phyloP scores from a whole-genome alignment of 345 rosid species.

The sweet orange (Citrus sinensis) region DNA sequence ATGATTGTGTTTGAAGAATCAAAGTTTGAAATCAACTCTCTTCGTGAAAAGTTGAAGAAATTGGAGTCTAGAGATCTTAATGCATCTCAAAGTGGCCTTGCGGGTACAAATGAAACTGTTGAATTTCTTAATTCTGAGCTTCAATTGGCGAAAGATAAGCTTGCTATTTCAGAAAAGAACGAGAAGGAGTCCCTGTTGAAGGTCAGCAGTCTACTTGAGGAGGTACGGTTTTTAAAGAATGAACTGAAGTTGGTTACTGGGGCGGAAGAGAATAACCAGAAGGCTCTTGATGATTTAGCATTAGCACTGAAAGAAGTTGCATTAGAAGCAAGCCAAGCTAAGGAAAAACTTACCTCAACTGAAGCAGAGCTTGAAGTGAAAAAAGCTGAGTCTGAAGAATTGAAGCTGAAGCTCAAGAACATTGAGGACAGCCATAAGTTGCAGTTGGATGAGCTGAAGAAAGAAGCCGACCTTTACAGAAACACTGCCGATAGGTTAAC shows the following conservation, averaged over 20 bases:
- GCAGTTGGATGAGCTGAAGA: conserved; percentile 38
- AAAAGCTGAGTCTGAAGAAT: conserved; percentile 30
- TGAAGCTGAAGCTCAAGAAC: conserved; percentile 31
- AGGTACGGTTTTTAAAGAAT: conserved; percentile 33
- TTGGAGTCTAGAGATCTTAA: conserved; percentile 12
- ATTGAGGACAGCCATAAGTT: conserved; percentile 27
- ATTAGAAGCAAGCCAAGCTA: conserved; percentile 45
- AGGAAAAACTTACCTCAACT: conserved; percentile 42
- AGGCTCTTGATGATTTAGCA: conserved; percentile 87
- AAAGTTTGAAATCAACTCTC: conserved; percentile 36
- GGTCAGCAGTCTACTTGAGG: conserved; percentile 26
- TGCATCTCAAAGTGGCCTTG: conserved; percentile 19
- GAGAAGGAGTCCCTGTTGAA: conserved; percentile 33
- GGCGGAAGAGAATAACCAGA: conserved; percentile 76
- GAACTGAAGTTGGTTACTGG: conserved; percentile 47
- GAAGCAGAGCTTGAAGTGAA: conserved; percentile 42
- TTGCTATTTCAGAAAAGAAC: conserved; percentile 28
- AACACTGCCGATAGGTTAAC: conserved; percentile 65
- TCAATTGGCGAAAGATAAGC: conserved; percentile 24
- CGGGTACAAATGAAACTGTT: conserved; percentile 17
- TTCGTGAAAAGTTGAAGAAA: conserved; percentile 29
- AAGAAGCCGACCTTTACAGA: conserved; percentile 48
- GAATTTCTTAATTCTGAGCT: conserved; percentile 40
- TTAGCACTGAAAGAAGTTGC: conserved; percentile 78
- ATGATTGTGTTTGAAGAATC: conserved; percentile 47